Base-by-base conservation (phyloP, 345 rosid genomes). In the Lenwebbia sp. region DNA sequence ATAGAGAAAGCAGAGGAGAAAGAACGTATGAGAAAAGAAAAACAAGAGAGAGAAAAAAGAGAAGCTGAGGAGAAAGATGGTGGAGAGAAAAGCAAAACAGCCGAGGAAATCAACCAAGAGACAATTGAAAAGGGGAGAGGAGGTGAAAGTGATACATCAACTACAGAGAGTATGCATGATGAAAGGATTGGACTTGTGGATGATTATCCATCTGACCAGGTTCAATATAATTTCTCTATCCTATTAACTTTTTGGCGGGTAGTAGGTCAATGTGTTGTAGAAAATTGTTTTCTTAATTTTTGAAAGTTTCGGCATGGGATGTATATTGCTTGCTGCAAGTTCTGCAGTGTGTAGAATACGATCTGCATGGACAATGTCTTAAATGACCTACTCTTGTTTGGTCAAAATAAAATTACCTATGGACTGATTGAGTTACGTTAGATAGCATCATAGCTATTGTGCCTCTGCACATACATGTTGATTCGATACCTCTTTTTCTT, bases 1-100 rank as follows among this genome's bases (percentile, higher is more conserved):
- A 94, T 98, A 88, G 99, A 98, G 87, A 94, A 92, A 88, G 92
- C 91, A 56, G 99, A 98, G 91, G 96, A 96, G 91, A 94, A 91
- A 90, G 96, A 92, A 84, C 94, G 91, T 47, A 54, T 92, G 65
- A 93, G 91, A 86, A 95, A 92, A 92, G 99, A 95, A 90, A 93
- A 95, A 82, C 96, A 94, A 90, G 96, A 94, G 88, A 93, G 90
- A 85, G 93, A 92, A 86, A 91, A 88, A 85, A 93, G 91, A 89
- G 96, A 94, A 87, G 95, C 97, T 70, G 99, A 93, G 87, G 91
- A 91, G 89, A 93, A 92, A 51, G 91, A 92, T 85, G 87, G 87
- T 41, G 84, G 57, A 62, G 93, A 88, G 85, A 90, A 90, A 65
- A 91, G 83, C 57, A 87, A 86, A 82, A 81, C 70, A 54, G 92